Percentiles rank a stretch among this genome's conserved stretches.
phyloP scores from a whole-genome alignment of 768 basidiomycete species.

The Leccinum broughii region DNA sequence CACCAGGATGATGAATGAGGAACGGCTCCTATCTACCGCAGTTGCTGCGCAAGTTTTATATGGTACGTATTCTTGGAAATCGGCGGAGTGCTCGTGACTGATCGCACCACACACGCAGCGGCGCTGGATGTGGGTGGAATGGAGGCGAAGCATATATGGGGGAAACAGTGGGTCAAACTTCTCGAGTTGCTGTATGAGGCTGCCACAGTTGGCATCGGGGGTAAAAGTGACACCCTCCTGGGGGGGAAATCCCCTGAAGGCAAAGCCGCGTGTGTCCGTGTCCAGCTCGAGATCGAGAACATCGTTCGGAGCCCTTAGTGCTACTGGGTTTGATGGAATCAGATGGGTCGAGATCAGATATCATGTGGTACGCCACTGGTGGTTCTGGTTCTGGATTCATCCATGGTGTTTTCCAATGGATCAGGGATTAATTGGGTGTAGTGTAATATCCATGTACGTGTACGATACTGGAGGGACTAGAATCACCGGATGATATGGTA shows the following conservation, averaged over 20 bases:
- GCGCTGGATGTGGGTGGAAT: constrained; percentile 71
- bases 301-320: constrained; percentile 42
- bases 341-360: constrained; percentile 2
- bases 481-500: constrained; percentile 8
- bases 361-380: constrained; percentile 18
- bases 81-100: constrained; percentile 5
- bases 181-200: constrained; percentile 66
- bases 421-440: constrained; percentile 11
- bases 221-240: constrained; percentile 38
- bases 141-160: constrained; percentile 64
- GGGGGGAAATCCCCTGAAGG: constrained; percentile 65
- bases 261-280: constrained; percentile 60
- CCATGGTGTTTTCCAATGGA: constrained; percentile 3
- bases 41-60: constrained; percentile 69
- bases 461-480: constrained; percentile 10
- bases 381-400: constrained; percentile 7
- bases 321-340: constrained; percentile 11
- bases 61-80: constrained; percentile 39
- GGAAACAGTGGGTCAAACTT: constrained; percentile 77
- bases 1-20: constrained; percentile 56
- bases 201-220: constrained; percentile 52
- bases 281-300: constrained; percentile 65
- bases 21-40: constrained; percentile 51
- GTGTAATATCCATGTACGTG: constrained; percentile 16
- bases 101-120: constrained; percentile 46